Conservation (phyloP, 208 protist species). For the Trypanosomatidae sp. region DNA sequence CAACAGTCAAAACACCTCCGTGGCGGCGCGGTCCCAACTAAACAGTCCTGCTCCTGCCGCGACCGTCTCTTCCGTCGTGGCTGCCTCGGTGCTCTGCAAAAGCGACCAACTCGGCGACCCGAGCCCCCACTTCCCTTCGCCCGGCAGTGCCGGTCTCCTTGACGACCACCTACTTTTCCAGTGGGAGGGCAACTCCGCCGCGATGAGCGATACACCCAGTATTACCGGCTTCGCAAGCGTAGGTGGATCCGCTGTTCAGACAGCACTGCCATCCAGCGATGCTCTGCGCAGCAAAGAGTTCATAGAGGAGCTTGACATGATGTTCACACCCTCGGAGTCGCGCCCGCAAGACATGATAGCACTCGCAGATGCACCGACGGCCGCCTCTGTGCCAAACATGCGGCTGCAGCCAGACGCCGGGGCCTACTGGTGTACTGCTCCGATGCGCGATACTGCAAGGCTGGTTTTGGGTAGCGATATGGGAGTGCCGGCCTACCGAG, state of each 20-base stretch:
- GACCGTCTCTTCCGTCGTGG: background rate
- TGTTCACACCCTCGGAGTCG: constrained; percentile 5
- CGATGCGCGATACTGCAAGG: constrained; percentile 10
- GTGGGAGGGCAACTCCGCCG: constrained; percentile 11
- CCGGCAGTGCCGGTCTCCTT: constrained; percentile 8
- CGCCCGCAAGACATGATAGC: constrained; percentile 3
- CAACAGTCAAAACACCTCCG: background rate
- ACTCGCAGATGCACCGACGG: background rate
- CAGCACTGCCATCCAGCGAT: background rate
- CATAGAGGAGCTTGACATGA: constrained; percentile 1
- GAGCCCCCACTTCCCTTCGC: background rate
- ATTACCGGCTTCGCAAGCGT: background rate
- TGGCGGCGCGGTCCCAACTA: background rate
- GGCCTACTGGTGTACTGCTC: constrained; percentile 12
- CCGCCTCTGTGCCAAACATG: constrained; percentile 12
- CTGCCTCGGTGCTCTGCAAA: background rate
- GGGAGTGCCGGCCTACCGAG: background rate
- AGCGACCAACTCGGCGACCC: background rate
- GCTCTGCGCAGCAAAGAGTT: background rate
- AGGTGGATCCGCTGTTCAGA: background rate
- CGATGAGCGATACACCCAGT: background rate
- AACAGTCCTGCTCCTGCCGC: background rate
- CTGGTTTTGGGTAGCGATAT: background rate
- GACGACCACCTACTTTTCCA: constrained; percentile 19
- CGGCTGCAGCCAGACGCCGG: constrained; percentile 1